Evolutionary conservation across 2,329 filamentous ascomycete species (phyloP).

Genomic region (Aureobasidium subglaciale): DNA sequence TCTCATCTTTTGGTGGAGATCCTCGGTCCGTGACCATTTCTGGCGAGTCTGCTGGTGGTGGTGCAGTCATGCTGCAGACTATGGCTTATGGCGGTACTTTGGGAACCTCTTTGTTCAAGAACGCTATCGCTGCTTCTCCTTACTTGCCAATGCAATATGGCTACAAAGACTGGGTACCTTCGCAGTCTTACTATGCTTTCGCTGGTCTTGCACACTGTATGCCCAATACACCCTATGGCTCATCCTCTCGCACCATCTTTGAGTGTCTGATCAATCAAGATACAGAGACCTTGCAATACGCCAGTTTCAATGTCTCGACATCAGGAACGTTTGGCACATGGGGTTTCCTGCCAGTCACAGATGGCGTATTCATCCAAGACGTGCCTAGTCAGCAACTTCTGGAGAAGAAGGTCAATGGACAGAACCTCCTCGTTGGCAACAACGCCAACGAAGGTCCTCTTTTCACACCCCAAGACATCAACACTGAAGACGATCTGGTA

Average conservation of each 20-base stretch:
- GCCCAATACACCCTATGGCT: conserved; percentile 27
- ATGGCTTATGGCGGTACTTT: conserved; percentile 24
- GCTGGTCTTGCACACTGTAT: conserved; percentile 37
- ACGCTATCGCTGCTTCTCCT: conserved; percentile 38
- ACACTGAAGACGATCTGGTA: conserved; percentile 32
- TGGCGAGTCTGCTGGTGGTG: conserved; percentile 35
- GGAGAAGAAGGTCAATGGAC: conserved; percentile 32
- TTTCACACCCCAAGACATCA: conserved; percentile 40
- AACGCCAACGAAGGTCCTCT: conserved; percentile 44
- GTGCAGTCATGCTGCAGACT: conserved; percentile 33
- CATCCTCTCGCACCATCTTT: conserved; percentile 30
- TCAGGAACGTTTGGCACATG: conserved; percentile 35
- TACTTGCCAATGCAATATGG: conserved; percentile 48
- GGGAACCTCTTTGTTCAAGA: conserved; percentile 22
- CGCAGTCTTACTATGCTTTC: conserved; percentile 42
- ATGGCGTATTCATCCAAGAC: conserved; percentile 34
- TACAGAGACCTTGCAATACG: conserved; percentile 32
- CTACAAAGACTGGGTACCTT: conserved; percentile 40
- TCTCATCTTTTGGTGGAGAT: conserved; percentile 41
- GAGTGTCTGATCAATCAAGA: conserved; percentile 36
- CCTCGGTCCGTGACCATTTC: conserved; percentile 36
- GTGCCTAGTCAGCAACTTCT: conserved; percentile 33
- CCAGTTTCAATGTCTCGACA: conserved; percentile 28
- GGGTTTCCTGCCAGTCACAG: conserved; percentile 40
- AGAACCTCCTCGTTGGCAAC: conserved; percentile 34